Percentiles rank a stretch among this genome's conserved stretches.
These are phyloP conservation scores for Cercospora sp. DNA, from an alignment of 2,329 filamentous ascomycete genomes.

Conservation along the genomic window DNA sequence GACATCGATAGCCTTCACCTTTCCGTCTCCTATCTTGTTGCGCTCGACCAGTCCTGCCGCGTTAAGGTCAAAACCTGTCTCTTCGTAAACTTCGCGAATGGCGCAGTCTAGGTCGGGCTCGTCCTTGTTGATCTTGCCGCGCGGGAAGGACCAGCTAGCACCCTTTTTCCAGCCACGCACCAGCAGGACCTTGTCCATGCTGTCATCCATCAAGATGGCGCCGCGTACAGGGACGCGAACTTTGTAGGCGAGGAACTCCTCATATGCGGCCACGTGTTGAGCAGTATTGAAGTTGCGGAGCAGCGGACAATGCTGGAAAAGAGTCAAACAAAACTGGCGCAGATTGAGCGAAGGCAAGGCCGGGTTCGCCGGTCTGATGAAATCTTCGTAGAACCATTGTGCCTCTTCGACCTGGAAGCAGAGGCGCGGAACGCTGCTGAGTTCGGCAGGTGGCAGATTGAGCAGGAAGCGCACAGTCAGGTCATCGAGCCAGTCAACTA, in stretches of 20 bases:
- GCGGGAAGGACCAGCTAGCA: conserved; percentile 92
- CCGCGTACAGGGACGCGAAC: conserved; percentile 90
- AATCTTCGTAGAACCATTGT: conserved; percentile 99
- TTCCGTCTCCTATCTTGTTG: conserved; percentile 54
- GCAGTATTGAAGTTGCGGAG: conserved; percentile 77
- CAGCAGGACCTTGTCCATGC: conserved; percentile 90
- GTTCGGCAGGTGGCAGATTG: conserved; percentile 89
- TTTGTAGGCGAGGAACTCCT: conserved; percentile 93
- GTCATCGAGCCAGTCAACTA: conserved; percentile 97
- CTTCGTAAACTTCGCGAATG: conserved; percentile 90
- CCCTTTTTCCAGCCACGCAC: conserved; percentile 99
- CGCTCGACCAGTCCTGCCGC: conserved; percentile 72
- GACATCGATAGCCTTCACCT: conserved; percentile 81
- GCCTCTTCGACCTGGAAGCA: conserved; percentile 99
- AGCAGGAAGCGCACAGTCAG: conserved; percentile 97
- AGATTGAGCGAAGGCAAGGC: conserved; percentile 80
- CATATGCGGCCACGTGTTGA: conserved; percentile 79
- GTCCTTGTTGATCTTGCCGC: conserved; percentile 97
- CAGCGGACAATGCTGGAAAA: conserved; percentile 92
- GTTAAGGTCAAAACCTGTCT: conserved; percentile 85
- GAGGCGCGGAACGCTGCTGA: conserved; percentile 86
- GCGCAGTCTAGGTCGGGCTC: conserved; percentile 93
- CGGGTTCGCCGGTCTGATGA: conserved; percentile 80
- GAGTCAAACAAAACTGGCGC: conserved; percentile 80
- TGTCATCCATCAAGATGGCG: conserved; percentile 86